Percentiles rank a stretch among this genome's conserved stretches.
phyloP scores from a whole-genome alignment of 768 basidiomycete genomes.

The Psilocybe subaeruginosa region DNA sequence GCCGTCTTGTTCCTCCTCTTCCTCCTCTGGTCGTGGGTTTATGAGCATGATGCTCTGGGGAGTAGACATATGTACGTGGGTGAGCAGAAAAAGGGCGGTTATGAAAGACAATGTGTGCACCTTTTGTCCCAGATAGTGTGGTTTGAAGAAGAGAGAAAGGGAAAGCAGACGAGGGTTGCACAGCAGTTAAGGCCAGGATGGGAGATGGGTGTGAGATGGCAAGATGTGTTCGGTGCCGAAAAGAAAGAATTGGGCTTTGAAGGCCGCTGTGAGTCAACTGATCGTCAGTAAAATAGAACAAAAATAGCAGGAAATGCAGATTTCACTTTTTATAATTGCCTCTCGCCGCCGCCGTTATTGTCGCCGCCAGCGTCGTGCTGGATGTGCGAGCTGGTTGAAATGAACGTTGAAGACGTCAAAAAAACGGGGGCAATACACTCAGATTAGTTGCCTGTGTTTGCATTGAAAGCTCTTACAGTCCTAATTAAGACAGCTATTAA shows the following conservation, averaged over 20 bases:
- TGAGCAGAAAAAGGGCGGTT: not conserved
- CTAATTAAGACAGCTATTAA: not conserved
- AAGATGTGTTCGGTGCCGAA: not conserved
- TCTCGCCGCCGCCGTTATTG: too few species aligned
- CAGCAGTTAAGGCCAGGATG: not conserved
- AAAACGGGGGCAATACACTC: not conserved
- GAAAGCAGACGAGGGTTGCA: too few species aligned
- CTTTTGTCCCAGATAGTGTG: not conserved
- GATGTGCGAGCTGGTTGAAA: too few species aligned
- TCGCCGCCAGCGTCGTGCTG: too few species aligned
- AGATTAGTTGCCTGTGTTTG: constrained; percentile 3
- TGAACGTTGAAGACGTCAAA: not conserved
- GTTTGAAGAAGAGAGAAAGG: not conserved
- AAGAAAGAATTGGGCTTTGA: not conserved
- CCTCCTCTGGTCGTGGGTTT: constrained; percentile 7
- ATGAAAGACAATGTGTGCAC: not conserved
- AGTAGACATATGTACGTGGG: not conserved
- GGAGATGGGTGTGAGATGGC: not conserved
- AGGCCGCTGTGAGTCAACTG: too few species aligned
- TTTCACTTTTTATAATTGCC: too few species aligned
- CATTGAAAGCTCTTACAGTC: not conserved
- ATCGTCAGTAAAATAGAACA: too few species aligned
- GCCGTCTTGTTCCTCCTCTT: constrained; percentile 21
- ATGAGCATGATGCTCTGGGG: not conserved
- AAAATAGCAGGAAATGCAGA: too few species aligned